Conservation (phyloP, 805 yeast species). For the Kurtzmaniella cleridarum region DNA sequence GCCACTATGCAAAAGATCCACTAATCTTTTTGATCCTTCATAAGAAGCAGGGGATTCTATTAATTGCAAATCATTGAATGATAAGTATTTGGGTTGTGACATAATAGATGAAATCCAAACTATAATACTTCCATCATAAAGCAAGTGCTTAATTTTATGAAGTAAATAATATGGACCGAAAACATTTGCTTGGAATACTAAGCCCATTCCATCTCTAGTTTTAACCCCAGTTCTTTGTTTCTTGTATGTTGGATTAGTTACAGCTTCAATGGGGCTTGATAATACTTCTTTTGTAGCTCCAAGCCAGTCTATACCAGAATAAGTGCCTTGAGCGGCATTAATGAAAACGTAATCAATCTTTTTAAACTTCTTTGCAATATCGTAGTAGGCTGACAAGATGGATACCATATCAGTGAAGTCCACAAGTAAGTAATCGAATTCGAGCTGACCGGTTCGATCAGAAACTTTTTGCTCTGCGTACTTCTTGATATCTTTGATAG, state of each 20-base stretch:
- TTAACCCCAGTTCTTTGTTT: slow-evolving; percentile 74
- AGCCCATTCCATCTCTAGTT: slow-evolving; percentile 75
- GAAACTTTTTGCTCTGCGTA: slow-evolving; percentile 23
- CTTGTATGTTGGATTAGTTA: slow-evolving; percentile 85
- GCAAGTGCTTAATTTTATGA: slow-evolving; percentile 53
- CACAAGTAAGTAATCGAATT: slow-evolving; percentile 83
- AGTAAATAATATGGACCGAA: slow-evolving; percentile 89
- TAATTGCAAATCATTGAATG: slow-evolving; percentile 71
- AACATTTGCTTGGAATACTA: slow-evolving; percentile 93
- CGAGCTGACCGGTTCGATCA: slow-evolving; percentile 52
- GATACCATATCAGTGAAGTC: slow-evolving; percentile 91
- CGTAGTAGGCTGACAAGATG: slow-evolving; percentile 67
- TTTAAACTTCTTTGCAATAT: slow-evolving; percentile 56
- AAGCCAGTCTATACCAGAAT: slow-evolving; percentile 81
- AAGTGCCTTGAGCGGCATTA: slow-evolving; percentile 88
- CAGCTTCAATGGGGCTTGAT: slow-evolving; percentile 67
- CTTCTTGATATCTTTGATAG: slow-evolving; percentile 52
- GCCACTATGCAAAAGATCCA: slow-evolving; percentile 77
- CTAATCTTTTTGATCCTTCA: slow-evolving; percentile 86
- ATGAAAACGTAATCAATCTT: slow-evolving; percentile 75
- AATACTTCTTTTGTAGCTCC: slow-evolving; percentile 67
- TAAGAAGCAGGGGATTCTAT: slow-evolving; percentile 62
- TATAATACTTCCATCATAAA: slow-evolving; percentile 60
- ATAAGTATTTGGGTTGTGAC: slow-evolving; percentile 69
- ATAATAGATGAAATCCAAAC: slow-evolving; percentile 85